These are phyloP conservation scores for Canna indica DNA, from an alignment of 176 grass and related monocot genomes.

Conservation along the genomic window DNA sequence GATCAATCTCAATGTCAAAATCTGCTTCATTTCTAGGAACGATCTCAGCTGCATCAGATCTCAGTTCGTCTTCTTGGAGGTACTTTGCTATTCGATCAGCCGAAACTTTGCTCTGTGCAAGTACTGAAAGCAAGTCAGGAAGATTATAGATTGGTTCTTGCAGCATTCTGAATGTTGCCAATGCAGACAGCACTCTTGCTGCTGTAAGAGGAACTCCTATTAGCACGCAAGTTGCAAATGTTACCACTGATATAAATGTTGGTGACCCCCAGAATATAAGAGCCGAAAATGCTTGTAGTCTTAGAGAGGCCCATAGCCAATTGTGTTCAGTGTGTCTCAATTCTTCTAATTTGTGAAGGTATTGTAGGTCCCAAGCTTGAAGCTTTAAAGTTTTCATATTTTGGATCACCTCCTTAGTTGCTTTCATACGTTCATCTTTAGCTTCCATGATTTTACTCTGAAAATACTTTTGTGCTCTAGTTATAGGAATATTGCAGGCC, in stretches of 20 bases:
- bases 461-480: conserved; percentile 3
- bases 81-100: conserved; percentile 6
- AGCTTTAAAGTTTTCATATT: conserved; percentile 26
- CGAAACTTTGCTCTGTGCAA: conserved; percentile 20
- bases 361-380: conserved; percentile 23
- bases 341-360: conserved; percentile 2
- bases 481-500: conserved; percentile 17
- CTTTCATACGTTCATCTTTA: conserved; percentile 21
- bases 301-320: conserved; percentile 8
- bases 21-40: neutral
- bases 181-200: conserved; percentile 7
- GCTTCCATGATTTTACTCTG: conserved; percentile 8
- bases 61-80: conserved; percentile 4
- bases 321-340: conserved; percentile 12
- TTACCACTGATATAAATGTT: conserved; percentile 2
- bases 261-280: conserved; percentile 19
- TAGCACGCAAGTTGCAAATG: conserved; percentile 19
- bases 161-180: conserved; percentile 22
- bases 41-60: neutral
- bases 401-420: conserved; percentile 15
- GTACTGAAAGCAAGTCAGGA: conserved; percentile 16
- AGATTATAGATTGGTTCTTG: conserved; percentile 18
- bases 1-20: neutral
- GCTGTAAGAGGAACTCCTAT: conserved; percentile 2
- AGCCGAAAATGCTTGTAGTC: neutral